Percentiles rank a stretch among this genome's conserved stretches.
These are phyloP conservation scores for Fusarium metavorans DNA, from an alignment of 2,329 filamentous ascomycete genomes.

Conservation along the genomic window DNA sequence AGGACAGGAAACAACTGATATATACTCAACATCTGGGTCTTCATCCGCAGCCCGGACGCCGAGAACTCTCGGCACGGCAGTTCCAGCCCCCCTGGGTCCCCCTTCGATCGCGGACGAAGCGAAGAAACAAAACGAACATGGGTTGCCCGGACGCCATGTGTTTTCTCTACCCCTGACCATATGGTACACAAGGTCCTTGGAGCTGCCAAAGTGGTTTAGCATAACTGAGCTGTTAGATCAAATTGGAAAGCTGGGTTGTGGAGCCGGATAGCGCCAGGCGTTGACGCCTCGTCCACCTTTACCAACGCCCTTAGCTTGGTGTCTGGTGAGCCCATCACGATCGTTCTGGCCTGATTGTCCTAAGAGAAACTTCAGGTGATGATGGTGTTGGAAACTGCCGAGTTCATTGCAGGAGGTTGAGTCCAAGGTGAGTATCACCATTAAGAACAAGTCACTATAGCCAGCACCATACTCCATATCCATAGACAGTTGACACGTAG, in stretches of 20 bases:
- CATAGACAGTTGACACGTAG: not conserved
- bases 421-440: not conserved
- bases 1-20: not conserved
- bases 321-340: constrained; percentile 6
- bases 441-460: not conserved
- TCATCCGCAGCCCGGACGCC: constrained; percentile 8
- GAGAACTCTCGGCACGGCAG: constrained; percentile 31
- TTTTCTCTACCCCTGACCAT: constrained; percentile 13
- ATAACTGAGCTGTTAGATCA: not conserved
- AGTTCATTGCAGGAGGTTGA: not conserved
- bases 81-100: constrained; percentile 27
- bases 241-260: not conserved
- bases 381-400: not conserved
- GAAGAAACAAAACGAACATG: constrained; percentile 8
- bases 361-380: not conserved
- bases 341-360: not conserved
- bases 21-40: constrained; percentile 3
- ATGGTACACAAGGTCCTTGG: not conserved
- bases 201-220: constrained; percentile 7
- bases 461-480: not conserved
- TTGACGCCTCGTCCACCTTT: constrained; percentile 24
- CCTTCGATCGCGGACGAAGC: constrained; percentile 9
- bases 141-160: constrained; percentile 17
- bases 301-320: constrained; percentile 1
- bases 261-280: constrained; percentile 16